Percentiles rank a stretch among this genome's conserved stretches.
Conservation (phyloP, 2,329 filamentous ascomycete genomes). For the Pseudogymnoascus sp. region DNA sequence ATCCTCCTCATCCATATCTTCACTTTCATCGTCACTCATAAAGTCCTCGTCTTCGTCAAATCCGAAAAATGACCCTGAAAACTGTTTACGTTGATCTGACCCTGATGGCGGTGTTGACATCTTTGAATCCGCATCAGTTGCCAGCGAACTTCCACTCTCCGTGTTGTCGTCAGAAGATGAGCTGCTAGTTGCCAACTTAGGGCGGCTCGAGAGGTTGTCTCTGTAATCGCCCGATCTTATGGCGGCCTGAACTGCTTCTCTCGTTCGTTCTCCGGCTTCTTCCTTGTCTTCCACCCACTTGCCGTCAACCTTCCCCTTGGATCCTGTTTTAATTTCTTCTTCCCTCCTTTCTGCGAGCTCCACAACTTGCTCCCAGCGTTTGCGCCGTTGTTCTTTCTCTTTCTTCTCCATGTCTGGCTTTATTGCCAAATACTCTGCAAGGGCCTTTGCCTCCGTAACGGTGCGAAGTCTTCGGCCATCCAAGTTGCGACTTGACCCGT, state of each 20-base stretch:
- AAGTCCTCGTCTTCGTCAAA: slow-evolving; percentile 76
- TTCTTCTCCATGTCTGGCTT: slow-evolving; percentile 97
- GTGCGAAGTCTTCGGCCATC: slow-evolving; percentile 86
- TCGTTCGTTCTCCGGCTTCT: slow-evolving; percentile 75
- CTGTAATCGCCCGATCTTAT: slow-evolving; percentile 59
- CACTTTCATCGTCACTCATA: slow-evolving; percentile 59
- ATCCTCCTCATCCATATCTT: slow-evolving; percentile 19
- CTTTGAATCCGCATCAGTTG: slow-evolving; percentile 26
- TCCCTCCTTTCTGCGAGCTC: slow-evolving; percentile 76
- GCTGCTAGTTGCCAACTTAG: slow-evolving; percentile 28
- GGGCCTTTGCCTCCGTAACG: slow-evolving; percentile 87
- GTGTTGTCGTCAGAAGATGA: slow-evolving; percentile 32
- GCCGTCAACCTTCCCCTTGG: slow-evolving; percentile 67
- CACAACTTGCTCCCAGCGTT: slow-evolving; percentile 83
- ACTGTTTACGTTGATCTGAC: slow-evolving; percentile 29
- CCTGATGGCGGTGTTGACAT: slow-evolving; percentile 45
- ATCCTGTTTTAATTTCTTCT: slow-evolving; percentile 71
- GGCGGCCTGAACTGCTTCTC: slow-evolving; percentile 64
- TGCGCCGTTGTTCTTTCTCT: slow-evolving; percentile 78
- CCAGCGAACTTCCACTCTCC: slow-evolving; percentile 28
- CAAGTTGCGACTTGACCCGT: slow-evolving; percentile 85
- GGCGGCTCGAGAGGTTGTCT: slow-evolving; percentile 51
- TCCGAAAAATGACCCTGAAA: slow-evolving; percentile 54
- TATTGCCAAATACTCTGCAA: slow-evolving; percentile 89
- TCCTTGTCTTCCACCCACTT: slow-evolving; percentile 96